Evolutionary conservation across 345 rosid genomes (phyloP).

Genomic region (Heritiera fomes): DNA sequence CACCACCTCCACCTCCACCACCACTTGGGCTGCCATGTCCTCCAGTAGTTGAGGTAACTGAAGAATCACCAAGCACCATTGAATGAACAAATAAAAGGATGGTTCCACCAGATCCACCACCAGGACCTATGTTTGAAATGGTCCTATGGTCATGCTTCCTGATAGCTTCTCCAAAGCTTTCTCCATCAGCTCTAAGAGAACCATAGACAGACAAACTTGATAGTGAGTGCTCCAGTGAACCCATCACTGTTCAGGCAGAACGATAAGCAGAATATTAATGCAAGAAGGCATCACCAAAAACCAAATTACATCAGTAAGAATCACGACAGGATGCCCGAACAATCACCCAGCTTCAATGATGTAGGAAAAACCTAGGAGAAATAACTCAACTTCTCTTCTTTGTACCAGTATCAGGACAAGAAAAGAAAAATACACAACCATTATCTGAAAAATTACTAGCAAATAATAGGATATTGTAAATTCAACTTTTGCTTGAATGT

Average conservation of each 20-base stretch:
- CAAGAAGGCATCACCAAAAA: neutral
- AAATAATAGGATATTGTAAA: neutral
- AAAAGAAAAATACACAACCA: neutral
- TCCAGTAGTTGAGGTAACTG: conserved; percentile 63
- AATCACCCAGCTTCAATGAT: neutral
- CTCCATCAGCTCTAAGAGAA: conserved; percentile 78
- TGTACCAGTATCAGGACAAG: neutral
- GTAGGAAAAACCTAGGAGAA: neutral
- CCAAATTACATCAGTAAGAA: neutral
- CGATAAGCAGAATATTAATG: neutral
- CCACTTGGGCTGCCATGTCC: conserved; percentile 84
- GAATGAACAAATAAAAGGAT: conserved; percentile 67
- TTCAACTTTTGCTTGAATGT: neutral
- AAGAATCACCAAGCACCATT: conserved; percentile 51
- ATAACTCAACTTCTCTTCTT: neutral
- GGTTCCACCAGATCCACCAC: conserved; percentile 97
- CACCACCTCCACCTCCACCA: conserved; percentile 97
- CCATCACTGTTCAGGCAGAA: conserved; percentile 69
- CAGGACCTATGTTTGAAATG: conserved; percentile 61
- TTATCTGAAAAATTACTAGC: conserved; percentile 3
- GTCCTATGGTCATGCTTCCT: conserved; percentile 34
- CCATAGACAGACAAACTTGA: conserved; percentile 79
- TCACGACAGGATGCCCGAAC: neutral
- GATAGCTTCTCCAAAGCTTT: conserved; percentile 60
- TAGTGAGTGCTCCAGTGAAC: conserved; percentile 82